Conservation (phyloP, 2,329 filamentous ascomycete genomes). For the Scedosporium apiospermum region DNA sequence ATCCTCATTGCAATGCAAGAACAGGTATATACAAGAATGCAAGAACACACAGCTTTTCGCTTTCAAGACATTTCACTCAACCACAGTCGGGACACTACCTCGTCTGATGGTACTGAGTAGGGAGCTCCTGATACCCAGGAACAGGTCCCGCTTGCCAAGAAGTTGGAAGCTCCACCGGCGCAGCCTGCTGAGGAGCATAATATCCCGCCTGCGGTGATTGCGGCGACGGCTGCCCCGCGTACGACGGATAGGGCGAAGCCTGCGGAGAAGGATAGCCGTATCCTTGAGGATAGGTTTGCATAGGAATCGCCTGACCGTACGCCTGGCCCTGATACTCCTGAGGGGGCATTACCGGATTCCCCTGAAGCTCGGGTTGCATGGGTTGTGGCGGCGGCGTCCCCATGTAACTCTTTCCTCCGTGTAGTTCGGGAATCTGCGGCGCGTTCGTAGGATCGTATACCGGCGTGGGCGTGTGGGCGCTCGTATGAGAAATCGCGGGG, state of each 20-base stretch:
- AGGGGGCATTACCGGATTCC: slow-evolving; percentile 8
- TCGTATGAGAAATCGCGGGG: slow-evolving; percentile 16
- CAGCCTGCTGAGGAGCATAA: slow-evolving; percentile 8
- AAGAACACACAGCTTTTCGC: not conserved
- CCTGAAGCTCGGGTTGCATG: slow-evolving; percentile 6
- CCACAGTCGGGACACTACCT: not conserved
- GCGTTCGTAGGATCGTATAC: slow-evolving; percentile 13
- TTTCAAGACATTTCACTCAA: not conserved
- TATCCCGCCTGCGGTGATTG: slow-evolving; percentile 7
- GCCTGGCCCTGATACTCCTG: slow-evolving; percentile 14
- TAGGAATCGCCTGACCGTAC: not conserved
- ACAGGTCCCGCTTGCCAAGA: slow-evolving; percentile 27
- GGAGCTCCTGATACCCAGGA: slow-evolving; percentile 18
- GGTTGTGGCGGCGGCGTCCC: slow-evolving; percentile 10
- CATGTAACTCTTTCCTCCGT: slow-evolving; percentile 14
- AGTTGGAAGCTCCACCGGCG: slow-evolving; percentile 11
- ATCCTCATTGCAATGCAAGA: not conserved
- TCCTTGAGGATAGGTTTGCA: slow-evolving; percentile 6
- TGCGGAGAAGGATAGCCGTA: slow-evolving; percentile 11
- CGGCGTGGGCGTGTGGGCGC: slow-evolving; percentile 16
- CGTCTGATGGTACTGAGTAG: not conserved
- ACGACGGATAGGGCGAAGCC: slow-evolving; percentile 7
- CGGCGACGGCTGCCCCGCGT: not conserved
- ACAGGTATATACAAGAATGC: not conserved
- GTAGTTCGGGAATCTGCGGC: slow-evolving; percentile 17